Percentiles rank a stretch among this genome's conserved stretches.
Conservation (phyloP, 106 monocot genomes). For the Dendrobium chrysotoxum region DNA sequence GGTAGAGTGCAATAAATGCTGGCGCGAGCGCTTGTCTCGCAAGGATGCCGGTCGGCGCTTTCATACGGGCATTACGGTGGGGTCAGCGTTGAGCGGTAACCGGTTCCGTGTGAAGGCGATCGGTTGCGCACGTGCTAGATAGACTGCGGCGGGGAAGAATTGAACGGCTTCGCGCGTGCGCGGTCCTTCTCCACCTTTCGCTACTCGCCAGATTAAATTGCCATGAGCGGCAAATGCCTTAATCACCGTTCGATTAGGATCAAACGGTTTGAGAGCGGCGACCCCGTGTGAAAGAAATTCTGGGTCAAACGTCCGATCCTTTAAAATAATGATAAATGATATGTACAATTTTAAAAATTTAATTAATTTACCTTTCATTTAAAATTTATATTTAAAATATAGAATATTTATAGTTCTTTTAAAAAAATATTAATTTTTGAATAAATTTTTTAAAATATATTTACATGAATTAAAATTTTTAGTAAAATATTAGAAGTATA, state of each 20-base stretch:
- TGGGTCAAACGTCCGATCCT: too few relatives aligned
- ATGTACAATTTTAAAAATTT: too few relatives aligned
- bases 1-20: neutral
- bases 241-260: neutral
- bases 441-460: too few relatives aligned
- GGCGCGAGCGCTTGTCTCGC: neutral
- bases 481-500: too few relatives aligned
- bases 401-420: too few relatives aligned
- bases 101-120: constrained; percentile 3
- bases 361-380: too few relatives aligned
- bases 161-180: constrained; percentile 1
- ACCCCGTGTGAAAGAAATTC: neutral
- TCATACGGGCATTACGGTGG: neutral
- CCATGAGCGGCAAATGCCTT: neutral
- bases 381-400: too few relatives aligned
- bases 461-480: too few relatives aligned
- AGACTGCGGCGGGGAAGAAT: neutral
- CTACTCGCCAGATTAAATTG: neutral
- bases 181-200: neutral
- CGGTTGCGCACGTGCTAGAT: neutral
- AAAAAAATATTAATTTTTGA: too few relatives aligned
- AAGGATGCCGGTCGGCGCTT: neutral
- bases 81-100: neutral
- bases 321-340: too few relatives aligned
- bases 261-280: neutral